Conservation (phyloP, 2,329 filamentous ascomycete species). For the Alternaria postmessia region DNA sequence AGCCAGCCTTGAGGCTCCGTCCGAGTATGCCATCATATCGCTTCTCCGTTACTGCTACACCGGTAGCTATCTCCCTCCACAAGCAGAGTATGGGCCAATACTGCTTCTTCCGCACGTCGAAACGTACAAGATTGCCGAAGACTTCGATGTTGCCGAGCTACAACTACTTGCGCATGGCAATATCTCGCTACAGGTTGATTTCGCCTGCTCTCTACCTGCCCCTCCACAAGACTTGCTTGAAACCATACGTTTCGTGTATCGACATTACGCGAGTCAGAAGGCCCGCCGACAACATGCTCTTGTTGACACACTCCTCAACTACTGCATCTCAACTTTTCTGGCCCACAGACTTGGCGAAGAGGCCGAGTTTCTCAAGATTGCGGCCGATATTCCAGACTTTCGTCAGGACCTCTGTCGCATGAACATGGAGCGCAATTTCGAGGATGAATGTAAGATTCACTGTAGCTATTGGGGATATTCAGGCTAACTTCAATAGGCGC, state of each 20-base stretch:
- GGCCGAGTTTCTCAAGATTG: constrained; percentile 48
- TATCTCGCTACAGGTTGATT: constrained; percentile 51
- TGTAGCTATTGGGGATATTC: not conserved
- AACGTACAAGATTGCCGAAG: constrained; percentile 52
- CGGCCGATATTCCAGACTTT: constrained; percentile 50
- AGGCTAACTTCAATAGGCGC: constrained; percentile 21
- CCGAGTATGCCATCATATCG: constrained; percentile 40
- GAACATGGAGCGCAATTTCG: constrained; percentile 49
- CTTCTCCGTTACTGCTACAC: constrained; percentile 56
- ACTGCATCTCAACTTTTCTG: constrained; percentile 52
- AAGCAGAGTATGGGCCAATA: constrained; percentile 30
- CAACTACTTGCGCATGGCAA: constrained; percentile 51
- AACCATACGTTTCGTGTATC: constrained; percentile 50
- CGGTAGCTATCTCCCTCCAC: constrained; percentile 46
- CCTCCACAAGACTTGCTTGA: constrained; percentile 52
- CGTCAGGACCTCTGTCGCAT: constrained; percentile 52
- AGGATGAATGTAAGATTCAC: constrained; percentile 51
- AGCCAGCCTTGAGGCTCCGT: constrained; percentile 51
- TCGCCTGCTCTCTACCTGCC: constrained; percentile 48
- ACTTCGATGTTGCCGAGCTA: constrained; percentile 53
- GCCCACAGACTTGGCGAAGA: constrained; percentile 49
- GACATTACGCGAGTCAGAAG: constrained; percentile 33
- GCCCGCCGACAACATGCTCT: constrained; percentile 38
- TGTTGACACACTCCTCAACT: constrained; percentile 53
- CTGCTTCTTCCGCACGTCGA: constrained; percentile 53